Conservation (phyloP, 1,284 basidiomycete genomes). For the Mycosarcoma mackinlayi region DNA sequence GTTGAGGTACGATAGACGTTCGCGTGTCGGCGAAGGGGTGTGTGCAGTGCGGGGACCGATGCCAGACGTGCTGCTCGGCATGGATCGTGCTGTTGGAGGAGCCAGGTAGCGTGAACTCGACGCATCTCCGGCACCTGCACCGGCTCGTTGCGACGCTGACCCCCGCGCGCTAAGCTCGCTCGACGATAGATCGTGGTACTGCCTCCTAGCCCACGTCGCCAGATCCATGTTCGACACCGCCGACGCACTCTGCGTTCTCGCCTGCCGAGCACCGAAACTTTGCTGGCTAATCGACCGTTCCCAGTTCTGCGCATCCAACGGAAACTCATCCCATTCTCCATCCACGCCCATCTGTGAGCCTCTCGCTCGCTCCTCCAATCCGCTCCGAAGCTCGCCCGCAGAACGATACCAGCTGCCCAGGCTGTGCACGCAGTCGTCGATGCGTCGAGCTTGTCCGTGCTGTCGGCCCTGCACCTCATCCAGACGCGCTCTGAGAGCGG, state of each 20-base stretch:
- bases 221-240: slow-evolving; percentile 17
- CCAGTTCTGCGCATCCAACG: slow-evolving; percentile 45
- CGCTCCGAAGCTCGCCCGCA: slow-evolving; percentile 18
- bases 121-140: not conserved
- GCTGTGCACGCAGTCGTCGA: slow-evolving; percentile 45
- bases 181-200: slow-evolving; percentile 5
- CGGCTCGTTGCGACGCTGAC: slow-evolving; percentile 1
- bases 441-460: slow-evolving; percentile 13
- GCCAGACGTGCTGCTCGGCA: slow-evolving; percentile 20
- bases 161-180: not conserved
- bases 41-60: not conserved
- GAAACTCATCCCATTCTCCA: slow-evolving; percentile 53
- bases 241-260: slow-evolving; percentile 26
- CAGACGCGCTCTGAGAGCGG: slow-evolving; percentile 15
- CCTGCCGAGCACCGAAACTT: slow-evolving; percentile 16
- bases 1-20: slow-evolving; percentile 14
- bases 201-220: slow-evolving; percentile 22
- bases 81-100: slow-evolving; percentile 30
- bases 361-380: slow-evolving; percentile 8
- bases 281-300: slow-evolving; percentile 35
- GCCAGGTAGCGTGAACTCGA: slow-evolving; percentile 11
- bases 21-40: slow-evolving; percentile 17
- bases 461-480: slow-evolving; percentile 30
- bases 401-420: slow-evolving; percentile 47
- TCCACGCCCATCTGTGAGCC: slow-evolving; percentile 40